phyloP scores from a whole-genome alignment of 2,329 filamentous ascomycete species.

The Pyricularia sp. region DNA sequence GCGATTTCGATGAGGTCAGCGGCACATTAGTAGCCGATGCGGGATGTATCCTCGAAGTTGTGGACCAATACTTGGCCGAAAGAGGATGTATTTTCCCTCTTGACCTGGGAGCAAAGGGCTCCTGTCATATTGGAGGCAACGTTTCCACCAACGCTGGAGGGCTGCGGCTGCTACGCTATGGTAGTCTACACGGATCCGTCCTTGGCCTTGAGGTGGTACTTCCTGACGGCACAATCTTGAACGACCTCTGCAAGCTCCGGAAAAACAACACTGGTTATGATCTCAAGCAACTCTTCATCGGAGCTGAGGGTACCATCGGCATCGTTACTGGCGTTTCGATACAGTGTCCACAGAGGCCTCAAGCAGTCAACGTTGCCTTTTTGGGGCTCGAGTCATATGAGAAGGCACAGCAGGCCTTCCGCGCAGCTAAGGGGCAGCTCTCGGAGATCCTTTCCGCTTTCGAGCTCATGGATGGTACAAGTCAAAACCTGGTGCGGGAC shows the following conservation, averaged over 20 bases:
- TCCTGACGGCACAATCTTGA: slow-evolving; percentile 80
- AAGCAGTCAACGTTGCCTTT: slow-evolving; percentile 87
- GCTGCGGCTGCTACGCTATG: slow-evolving; percentile 78
- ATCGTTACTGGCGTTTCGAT: slow-evolving; percentile 87
- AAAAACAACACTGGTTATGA: slow-evolving; percentile 99
- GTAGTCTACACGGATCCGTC: slow-evolving; percentile 85
- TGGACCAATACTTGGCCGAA: slow-evolving; percentile 74
- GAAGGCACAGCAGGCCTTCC: slow-evolving; percentile 74
- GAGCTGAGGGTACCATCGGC: slow-evolving; percentile 86
- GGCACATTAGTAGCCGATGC: slow-evolving; percentile 84
- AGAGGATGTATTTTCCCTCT: slow-evolving; percentile 83
- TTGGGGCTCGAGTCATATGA: slow-evolving; percentile 86
- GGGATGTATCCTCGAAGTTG: slow-evolving; percentile 79
- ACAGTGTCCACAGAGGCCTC: slow-evolving; percentile 73
- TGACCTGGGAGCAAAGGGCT: slow-evolving; percentile 95
- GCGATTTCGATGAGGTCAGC: slow-evolving; percentile 85
- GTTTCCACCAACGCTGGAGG: slow-evolving; percentile 93
- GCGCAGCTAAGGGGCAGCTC: slow-evolving; percentile 77
- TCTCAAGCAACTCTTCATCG: slow-evolving; percentile 92
- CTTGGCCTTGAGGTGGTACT: slow-evolving; percentile 88
- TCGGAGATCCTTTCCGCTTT: slow-evolving; percentile 95
- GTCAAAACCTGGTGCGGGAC: slow-evolving; percentile 61
- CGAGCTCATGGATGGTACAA: slow-evolving; percentile 85
- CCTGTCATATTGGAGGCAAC: slow-evolving; percentile 92
- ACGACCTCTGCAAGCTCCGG: slow-evolving; percentile 75